phyloP scores from a whole-genome alignment of 2,329 filamentous ascomycete genomes.

The Monosporascus sp. region DNA sequence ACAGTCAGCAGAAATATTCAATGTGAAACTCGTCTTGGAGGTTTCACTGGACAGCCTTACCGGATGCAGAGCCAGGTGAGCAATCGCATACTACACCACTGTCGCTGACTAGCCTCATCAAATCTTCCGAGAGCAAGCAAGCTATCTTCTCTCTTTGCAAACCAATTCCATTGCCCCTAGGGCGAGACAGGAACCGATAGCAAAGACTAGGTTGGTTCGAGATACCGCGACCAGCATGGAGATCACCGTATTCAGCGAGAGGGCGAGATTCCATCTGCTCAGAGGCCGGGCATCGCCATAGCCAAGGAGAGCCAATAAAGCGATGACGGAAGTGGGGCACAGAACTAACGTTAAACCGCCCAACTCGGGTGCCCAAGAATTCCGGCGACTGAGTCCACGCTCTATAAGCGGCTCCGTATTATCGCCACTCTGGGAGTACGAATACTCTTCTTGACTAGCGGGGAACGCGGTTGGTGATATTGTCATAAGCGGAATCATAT shows the following conservation, averaged over 20 bases:
- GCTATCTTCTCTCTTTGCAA: constrained; percentile 9
- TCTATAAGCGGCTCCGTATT: no score
- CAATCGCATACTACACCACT: constrained; percentile 18
- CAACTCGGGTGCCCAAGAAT: constrained; percentile 13
- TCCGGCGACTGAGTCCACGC: background rate
- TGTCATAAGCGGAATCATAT: no score
- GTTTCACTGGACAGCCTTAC: constrained; percentile 4
- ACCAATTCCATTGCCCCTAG: constrained; percentile 22
- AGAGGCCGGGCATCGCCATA: constrained; percentile 7
- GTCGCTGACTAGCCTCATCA: constrained; percentile 21
- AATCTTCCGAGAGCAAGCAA: constrained; percentile 17
- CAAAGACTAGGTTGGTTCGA: constrained; percentile 14
- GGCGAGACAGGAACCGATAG: constrained; percentile 17
- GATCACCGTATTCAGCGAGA: constrained; percentile 15
- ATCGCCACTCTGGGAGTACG: no score
- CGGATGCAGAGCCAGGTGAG: constrained; percentile 10
- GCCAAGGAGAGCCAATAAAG: constrained; percentile 8
- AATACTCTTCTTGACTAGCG: no score
- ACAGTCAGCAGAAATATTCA: no score
- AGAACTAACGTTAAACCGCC: constrained; percentile 6
- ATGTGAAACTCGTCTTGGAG: background rate
- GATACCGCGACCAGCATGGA: constrained; percentile 14
- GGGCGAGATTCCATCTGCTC: constrained; percentile 6
- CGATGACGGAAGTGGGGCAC: constrained; percentile 5
- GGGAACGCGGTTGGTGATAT: no score